A percentile compares a stretch with the other conserved stretches of the same genome.
phyloP scores from a whole-genome alignment of 2,329 filamentous ascomycete species.

The Fusarium pseudonygamai region DNA sequence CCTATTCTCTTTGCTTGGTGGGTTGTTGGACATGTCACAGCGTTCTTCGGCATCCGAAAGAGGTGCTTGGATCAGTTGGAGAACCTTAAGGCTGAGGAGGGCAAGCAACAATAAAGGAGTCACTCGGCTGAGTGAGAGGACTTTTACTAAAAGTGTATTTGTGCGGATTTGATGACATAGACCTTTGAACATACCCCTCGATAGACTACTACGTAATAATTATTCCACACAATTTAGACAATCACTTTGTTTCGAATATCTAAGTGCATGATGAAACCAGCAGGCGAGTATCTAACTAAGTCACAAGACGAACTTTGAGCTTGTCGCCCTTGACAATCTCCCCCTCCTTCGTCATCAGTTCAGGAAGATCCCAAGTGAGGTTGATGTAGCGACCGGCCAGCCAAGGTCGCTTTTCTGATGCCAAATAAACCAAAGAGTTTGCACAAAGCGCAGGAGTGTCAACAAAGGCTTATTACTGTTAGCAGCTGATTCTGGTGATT shows the following conservation, averaged over 20 bases:
- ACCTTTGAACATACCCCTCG: neutral
- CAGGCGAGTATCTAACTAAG: neutral
- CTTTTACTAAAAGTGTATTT: neutral
- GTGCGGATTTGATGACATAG: neutral
- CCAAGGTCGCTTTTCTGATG: slow-evolving; percentile 6
- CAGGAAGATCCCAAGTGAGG: slow-evolving; percentile 29
- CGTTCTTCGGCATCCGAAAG: slow-evolving; percentile 40
- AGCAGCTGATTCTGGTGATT: fast-evolving
- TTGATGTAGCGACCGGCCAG: slow-evolving; percentile 26
- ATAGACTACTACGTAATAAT: neutral
- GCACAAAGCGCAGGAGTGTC: slow-evolving; percentile 23
- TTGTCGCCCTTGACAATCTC: slow-evolving; percentile 7
- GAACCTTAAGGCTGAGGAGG: neutral
- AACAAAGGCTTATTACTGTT: slow-evolving; percentile 1
- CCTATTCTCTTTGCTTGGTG: slow-evolving; percentile 56
- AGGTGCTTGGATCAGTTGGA: slow-evolving; percentile 30
- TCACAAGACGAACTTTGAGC: slow-evolving; percentile 5
- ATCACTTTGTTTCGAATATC: neutral
- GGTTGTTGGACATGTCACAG: slow-evolving; percentile 41
- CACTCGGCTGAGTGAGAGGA: neutral
- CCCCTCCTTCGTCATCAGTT: slow-evolving; percentile 16
- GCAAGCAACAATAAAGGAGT: slow-evolving; percentile 7
- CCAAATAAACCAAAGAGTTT: slow-evolving; percentile 23
- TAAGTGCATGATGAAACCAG: neutral
- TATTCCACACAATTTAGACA: neutral